Evolutionary conservation across 208 protist genomes (phyloP), one percentile per base, ranked within the genome.

Genomic region (Sergeia podlipaevii): DNA sequence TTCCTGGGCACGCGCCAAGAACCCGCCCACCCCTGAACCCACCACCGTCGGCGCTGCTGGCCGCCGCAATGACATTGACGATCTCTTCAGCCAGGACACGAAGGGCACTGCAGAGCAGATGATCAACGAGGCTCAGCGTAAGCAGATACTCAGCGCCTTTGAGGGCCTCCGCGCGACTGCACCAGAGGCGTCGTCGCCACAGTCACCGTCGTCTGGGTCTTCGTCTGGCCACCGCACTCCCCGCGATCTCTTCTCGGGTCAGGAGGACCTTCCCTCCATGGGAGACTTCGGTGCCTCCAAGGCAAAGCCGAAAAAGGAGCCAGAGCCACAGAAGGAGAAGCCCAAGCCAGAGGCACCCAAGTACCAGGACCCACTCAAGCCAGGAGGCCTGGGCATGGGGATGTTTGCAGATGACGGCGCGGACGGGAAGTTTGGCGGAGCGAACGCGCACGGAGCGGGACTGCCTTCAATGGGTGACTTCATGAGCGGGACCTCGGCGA

Each of bases 1-100:
- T 17, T 77, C 74, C 33, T 93, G 86, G 82, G 81, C 82, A 0
- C 79, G 86, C 38, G 66, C 62, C 49, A 93, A 90, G 62, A 90
- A 93, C 62, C 79, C 81, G 18, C 77, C 82, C 3, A 71, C 55
- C 51, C 63, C 74, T 20, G 73, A 80, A 20, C 13, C 60, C n/a
- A 20, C 15, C 4, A 42, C 18, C 11, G 23, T 36, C 13, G 23
- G 17, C 10, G 20, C 27, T 8, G 34, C 13, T 5, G 17, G 15
- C 38, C 55, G 52, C 32, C 54, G 29, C 39, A 56, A 36, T 50
- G 47, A 28, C 24, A 65, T 79, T 17, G 78, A 86, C 52, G 70
- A 82, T 36, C 70, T 86, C 32, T 79, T 86, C 53, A 52, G 46
- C 37, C 50, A 72, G 32, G 50, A 33, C 28, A 33, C 42, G 28